These are phyloP conservation scores for Cardamine resedifolia DNA, from an alignment of 345 rosid genomes.

Conservation along the genomic window DNA sequence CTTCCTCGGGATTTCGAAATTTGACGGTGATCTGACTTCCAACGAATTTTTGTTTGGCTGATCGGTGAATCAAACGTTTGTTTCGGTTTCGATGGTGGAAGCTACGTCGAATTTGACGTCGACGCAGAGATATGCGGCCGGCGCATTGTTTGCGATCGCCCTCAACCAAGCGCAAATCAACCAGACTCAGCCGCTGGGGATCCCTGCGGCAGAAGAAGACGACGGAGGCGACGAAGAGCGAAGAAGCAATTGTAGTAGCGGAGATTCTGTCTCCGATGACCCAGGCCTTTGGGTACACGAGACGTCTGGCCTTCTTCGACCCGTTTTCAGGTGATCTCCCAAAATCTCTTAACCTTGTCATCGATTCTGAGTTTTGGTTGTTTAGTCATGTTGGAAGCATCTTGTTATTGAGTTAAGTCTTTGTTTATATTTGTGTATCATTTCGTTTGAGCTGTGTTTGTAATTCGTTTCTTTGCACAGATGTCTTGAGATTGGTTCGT, in stretches of 20 bases:
- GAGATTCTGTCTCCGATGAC: conserved; percentile 78
- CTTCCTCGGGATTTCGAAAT: conserved; percentile 22
- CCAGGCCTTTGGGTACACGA: conserved; percentile 85
- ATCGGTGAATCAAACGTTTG: background rate
- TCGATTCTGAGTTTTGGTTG: background rate
- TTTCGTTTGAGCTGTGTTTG: background rate
- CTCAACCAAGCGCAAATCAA: conserved; percentile 87
- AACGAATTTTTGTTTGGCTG: background rate
- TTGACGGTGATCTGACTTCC: conserved; percentile 36
- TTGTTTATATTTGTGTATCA: background rate
- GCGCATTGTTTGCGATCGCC: conserved; percentile 75
- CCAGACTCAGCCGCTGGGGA: conserved; percentile 71
- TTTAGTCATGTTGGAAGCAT: background rate
- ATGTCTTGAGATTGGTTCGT: conserved; percentile 61
- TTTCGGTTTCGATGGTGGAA: conserved; percentile 21
- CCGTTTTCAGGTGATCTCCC: conserved; percentile 66
- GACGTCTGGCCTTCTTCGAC: conserved; percentile 72
- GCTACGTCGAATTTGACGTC: conserved; percentile 53
- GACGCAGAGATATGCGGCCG: conserved; percentile 79
- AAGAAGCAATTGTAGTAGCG: conserved; percentile 53
- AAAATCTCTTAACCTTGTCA: background rate
- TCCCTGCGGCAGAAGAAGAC: conserved; percentile 33
- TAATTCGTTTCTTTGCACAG: conserved; percentile 39
- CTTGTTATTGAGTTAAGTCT: background rate
- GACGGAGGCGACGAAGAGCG: conserved; percentile 43